Percentiles rank a stretch among this genome's conserved stretches.
Conservation (phyloP, 23 red algal species). For the Cyanidiococcus yangmingshanensis region DNA sequence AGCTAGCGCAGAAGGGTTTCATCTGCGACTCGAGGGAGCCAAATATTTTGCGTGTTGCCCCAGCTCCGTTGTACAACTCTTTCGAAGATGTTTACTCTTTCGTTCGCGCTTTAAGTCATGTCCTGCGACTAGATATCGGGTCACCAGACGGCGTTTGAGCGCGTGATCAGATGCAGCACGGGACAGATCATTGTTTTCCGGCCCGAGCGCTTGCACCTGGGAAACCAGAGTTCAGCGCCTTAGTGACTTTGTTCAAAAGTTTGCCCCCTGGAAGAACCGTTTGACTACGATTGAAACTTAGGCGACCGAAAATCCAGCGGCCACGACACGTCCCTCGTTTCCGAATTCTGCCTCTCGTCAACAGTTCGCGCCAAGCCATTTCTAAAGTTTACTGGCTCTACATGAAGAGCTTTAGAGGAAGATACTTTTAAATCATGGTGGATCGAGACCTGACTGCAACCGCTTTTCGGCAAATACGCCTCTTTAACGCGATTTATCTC, state of each 20-base stretch:
- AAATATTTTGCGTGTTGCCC: slow-evolving; percentile 73
- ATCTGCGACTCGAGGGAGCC: slow-evolving; percentile 74
- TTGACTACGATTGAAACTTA: no score
- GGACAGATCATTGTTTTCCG: background rate
- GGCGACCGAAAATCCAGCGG: no score
- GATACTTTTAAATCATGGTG: no score
- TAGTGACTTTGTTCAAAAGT: background rate
- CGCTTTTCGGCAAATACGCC: no score
- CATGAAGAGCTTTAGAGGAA: no score
- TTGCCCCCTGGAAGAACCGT: background rate
- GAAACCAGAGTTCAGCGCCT: background rate
- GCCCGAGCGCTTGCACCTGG: background rate
- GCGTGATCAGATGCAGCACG: background rate
- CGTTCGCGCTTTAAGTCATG: slow-evolving; percentile 29
- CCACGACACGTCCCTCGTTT: no score
- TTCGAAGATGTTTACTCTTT: slow-evolving; percentile 61
- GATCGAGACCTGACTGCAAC: no score
- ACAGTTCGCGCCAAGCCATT: no score
- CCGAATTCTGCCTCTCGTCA: no score
- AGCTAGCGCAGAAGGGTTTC: slow-evolving; percentile 35
- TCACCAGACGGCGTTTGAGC: background rate
- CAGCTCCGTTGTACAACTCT: slow-evolving; percentile 79
- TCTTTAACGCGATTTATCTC: no score
- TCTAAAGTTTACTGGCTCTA: no score
- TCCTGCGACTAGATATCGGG: no score